Evolutionary conservation across 345 rosid species (phyloP), one percentile per base, ranked within the genome.

Genomic region (Noccaea caerulescens): DNA sequence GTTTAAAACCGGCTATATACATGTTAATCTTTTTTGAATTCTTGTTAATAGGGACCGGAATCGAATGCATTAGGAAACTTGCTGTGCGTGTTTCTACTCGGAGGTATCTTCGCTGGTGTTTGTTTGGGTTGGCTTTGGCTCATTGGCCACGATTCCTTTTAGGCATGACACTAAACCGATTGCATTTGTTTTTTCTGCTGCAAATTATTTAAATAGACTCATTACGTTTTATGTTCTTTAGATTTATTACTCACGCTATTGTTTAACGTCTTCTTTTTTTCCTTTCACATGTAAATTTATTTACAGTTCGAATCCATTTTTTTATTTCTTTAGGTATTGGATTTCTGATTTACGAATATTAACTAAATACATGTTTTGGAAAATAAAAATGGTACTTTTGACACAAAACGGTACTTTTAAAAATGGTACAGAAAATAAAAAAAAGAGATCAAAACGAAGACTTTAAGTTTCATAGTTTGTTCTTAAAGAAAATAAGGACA

Each of bases 121-220:
- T 73, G 80, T 36, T 43, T 77, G 25, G 80, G 71, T 43, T 77
- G 80, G 72, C 76, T 77, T 10, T 77, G 80, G 80, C 80, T 77
- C 57, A 77, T 77, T 59, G 76, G 76, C 27, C 77, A 83, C 23
- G 64, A 65, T 32, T 80, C 87, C 39, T 92, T 84, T 54, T 85
- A 68, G 49, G 44, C n/a, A 6, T 42, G 20, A 11, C 43, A 25
- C 27, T 25, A 16, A 23, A 27, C 9, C n/a, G 6, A 42, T 14
- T 32, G 18, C 39, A 1, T 5, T 39, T 2, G 3, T 20, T 23
- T 41, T 14, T 14, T 14, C 1, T 54, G 14, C 20, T 49, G 46
- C 20, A 7, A 51, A 20, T 5, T 38, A 4, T 20, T 56, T 23
- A 25, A 3, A 23, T 37, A 18, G 41, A 42, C 36, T 54, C 12